phyloP scores from a whole-genome alignment of 495 filamentous ascomycete species.

The Penicillium pulvis region DNA sequence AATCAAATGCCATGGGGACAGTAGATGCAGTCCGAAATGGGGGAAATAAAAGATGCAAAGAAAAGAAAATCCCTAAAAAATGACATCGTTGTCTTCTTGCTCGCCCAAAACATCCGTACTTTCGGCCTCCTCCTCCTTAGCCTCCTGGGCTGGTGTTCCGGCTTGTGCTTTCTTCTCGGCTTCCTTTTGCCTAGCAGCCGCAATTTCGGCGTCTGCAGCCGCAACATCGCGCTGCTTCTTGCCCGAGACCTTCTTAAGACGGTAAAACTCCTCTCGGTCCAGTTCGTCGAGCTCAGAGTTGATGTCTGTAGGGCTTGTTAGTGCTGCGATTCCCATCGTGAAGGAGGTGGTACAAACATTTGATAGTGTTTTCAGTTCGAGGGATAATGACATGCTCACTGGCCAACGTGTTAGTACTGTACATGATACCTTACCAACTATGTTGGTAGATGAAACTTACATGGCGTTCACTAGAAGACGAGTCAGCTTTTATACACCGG shows the following conservation, averaged over 20 bases:
- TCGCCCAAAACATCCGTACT: constrained; percentile 75
- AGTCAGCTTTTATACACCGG: constrained; percentile 26
- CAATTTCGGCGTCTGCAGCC: constrained; percentile 72
- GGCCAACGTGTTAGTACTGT: constrained; percentile 16
- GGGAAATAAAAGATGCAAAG: constrained; percentile 7
- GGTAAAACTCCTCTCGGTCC: constrained; percentile 97
- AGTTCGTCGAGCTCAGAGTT: constrained; percentile 98
- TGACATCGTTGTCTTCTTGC: constrained; percentile 90
- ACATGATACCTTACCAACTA: background rate
- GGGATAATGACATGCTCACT: constrained; percentile 97
- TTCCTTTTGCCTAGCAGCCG: constrained; percentile 55
- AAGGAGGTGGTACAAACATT: constrained; percentile 60
- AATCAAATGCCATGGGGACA: constrained; percentile 17
- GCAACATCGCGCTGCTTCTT: constrained; percentile 90
- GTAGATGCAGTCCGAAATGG: constrained; percentile 14
- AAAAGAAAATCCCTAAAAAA: constrained; percentile 64
- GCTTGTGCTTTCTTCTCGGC: constrained; percentile 30
- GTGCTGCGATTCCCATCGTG: constrained; percentile 17
- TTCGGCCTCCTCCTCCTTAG: constrained; percentile 36
- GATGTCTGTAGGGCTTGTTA: constrained; percentile 63
- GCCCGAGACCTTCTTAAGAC: constrained; percentile 94
- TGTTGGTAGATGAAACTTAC: constrained; percentile 48
- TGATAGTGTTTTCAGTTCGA: constrained; percentile 97
- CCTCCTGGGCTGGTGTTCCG: constrained; percentile 16
- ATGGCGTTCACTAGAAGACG: constrained; percentile 80